Evolutionary conservation across 202 grass and related monocot genomes (phyloP).

Genomic region (Digitaria exilis): DNA sequence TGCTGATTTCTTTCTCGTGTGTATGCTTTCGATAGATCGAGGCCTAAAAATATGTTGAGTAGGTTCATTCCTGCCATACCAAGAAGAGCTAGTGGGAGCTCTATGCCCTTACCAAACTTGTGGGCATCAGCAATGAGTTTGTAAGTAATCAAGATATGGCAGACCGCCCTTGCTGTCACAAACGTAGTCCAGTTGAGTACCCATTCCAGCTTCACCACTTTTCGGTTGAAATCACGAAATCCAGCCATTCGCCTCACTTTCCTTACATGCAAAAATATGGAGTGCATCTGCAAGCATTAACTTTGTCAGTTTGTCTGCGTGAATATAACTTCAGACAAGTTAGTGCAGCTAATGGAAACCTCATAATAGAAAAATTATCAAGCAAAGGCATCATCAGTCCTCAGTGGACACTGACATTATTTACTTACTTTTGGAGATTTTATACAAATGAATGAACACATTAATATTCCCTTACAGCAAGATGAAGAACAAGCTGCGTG

Average conservation of each 20-base stretch:
- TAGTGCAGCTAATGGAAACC: neutral
- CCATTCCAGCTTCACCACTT: slow-evolving; percentile 86
- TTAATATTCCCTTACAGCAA: slow-evolving; percentile 18
- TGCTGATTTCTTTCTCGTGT: slow-evolving; percentile 67
- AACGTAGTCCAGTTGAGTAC: slow-evolving; percentile 84
- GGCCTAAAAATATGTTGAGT: slow-evolving; percentile 78
- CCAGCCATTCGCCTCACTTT: slow-evolving; percentile 90
- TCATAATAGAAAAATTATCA: neutral
- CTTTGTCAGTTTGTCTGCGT: slow-evolving; percentile 2
- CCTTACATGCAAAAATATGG: slow-evolving; percentile 84
- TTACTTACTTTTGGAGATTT: neutral
- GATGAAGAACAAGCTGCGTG: neutral
- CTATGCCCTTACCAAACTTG: slow-evolving; percentile 82
- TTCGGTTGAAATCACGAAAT: slow-evolving; percentile 55
- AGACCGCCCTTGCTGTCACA: slow-evolving; percentile 61
- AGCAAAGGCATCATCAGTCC: neutral
- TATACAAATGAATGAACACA: slow-evolving; percentile 31
- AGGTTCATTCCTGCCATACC: slow-evolving; percentile 96
- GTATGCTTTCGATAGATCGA: slow-evolving; percentile 79
- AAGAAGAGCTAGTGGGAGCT: slow-evolving; percentile 82
- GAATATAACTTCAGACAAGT: slow-evolving; percentile 20
- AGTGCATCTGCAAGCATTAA: slow-evolving; percentile 72
- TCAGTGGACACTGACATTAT: slow-evolving; percentile 1
- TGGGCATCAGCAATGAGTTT: slow-evolving; percentile 74
- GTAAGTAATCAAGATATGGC: slow-evolving; percentile 80